phyloP scores from a whole-genome alignment of 805 yeast genomes.

The Candida tallmaniae region DNA sequence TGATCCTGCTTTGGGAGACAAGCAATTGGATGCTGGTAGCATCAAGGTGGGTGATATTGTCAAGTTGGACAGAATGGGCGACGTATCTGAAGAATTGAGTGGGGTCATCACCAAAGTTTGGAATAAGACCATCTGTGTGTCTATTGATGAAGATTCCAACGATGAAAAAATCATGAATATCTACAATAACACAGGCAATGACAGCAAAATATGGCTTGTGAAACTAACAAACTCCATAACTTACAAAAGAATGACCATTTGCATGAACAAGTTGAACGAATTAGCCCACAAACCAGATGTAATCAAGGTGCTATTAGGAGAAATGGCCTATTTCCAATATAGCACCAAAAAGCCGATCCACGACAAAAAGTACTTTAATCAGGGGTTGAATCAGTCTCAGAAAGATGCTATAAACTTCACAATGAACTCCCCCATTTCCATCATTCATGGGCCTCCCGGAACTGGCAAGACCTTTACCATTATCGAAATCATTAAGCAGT shows the following conservation, averaged over 20 bases:
- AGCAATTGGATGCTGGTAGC: constrained; percentile 43
- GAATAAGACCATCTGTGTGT: constrained; percentile 45
- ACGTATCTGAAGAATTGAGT: constrained; percentile 31
- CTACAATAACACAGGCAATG: constrained; percentile 37
- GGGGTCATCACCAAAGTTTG: constrained; percentile 65
- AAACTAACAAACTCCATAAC: constrained; percentile 66
- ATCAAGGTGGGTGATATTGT: constrained; percentile 77
- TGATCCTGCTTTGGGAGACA: constrained; percentile 44
- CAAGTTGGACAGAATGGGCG: constrained; percentile 46
- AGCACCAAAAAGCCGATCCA: constrained; percentile 4
- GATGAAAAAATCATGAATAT: constrained; percentile 47
- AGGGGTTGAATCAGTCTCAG: constrained; percentile 63
- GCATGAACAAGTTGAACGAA: constrained; percentile 63
- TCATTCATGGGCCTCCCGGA: constrained; percentile 81
- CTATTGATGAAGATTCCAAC: constrained; percentile 55
- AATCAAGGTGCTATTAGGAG: constrained; percentile 46
- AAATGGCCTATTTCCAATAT: constrained; percentile 21
- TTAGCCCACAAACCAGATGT: constrained; percentile 27
- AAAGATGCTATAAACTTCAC: constrained; percentile 66
- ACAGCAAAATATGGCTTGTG: constrained; percentile 58
- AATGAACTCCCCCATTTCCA: constrained; percentile 50
- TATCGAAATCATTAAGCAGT: constrained; percentile 74
- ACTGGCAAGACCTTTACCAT: constrained; percentile 82
- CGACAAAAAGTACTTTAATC: constrained; percentile 33
- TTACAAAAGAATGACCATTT: constrained; percentile 72